phyloP scores from a whole-genome alignment of 2,329 filamentous ascomycete genomes.

The Sphaerulina populicola region DNA sequence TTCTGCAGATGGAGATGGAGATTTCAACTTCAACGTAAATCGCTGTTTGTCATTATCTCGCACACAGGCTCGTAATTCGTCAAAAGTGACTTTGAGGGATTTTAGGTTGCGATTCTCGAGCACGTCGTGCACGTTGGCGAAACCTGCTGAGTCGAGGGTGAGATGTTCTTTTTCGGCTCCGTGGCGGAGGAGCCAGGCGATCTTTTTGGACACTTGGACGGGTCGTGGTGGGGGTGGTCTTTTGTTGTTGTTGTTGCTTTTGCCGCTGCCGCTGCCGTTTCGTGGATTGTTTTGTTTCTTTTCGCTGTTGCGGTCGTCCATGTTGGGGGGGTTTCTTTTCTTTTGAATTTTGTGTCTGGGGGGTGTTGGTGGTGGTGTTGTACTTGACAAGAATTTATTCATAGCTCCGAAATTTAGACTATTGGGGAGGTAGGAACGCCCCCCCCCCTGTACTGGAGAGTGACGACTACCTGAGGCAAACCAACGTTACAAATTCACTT shows the following conservation, averaged over 20 bases:
- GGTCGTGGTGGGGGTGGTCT: conserved; percentile 19
- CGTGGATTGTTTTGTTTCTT: too few species aligned
- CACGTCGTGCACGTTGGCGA: conserved; percentile 52
- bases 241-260: neutral
- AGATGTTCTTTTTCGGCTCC: conserved; percentile 54
- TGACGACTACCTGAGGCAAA: too few species aligned
- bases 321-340: conserved; percentile 1
- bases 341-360: too few species aligned
- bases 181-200: conserved; percentile 50
- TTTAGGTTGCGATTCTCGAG: conserved; percentile 54
- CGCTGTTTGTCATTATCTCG: conserved; percentile 79
- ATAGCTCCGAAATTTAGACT: too few species aligned
- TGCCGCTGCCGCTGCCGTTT: too few species aligned
- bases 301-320: neutral
- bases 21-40: conserved; percentile 61
- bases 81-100: conserved; percentile 62
- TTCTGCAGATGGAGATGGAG: too few species aligned
- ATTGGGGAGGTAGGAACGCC: too few species aligned
- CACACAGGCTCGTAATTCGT: conserved; percentile 64
- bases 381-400: neutral
- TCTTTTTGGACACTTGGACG: conserved; percentile 31
- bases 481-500: too few species aligned
- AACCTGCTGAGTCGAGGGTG: conserved; percentile 51
- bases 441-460: too few species aligned
- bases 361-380: too few species aligned